Evolutionary conservation across 2,329 filamentous ascomycete genomes (phyloP), one percentile per base, ranked within the genome.

Genomic region (Sclerotinia sclerotiorum): DNA sequence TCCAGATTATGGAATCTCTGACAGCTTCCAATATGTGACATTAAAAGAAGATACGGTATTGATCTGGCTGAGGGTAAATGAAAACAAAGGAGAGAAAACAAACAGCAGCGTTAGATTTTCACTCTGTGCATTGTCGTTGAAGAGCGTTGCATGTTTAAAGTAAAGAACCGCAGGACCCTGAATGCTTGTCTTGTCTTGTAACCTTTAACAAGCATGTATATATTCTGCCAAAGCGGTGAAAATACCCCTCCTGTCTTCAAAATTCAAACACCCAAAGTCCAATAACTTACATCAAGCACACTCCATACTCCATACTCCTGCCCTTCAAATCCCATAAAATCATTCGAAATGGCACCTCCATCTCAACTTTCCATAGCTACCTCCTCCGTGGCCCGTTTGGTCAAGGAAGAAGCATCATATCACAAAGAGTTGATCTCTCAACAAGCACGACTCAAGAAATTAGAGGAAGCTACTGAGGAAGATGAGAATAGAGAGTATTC

Each of bases 401-500:
- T 97, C 73, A 97, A 97, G 80, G 95, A 99, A 80, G 92, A 97
- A 79, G 83, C 86, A 51, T 94, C 90, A 75, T 98, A 99, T 82
- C 90, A 94, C 83, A 90, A 90, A 77, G 95, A 99, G 79, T 85
- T 94, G 27, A 82, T 85, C 72, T 84, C 89, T 72, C 94, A 98
- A 78, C 84, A 91, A 74, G 84, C 85, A 70, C 87, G 90, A 68
- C 84, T 97, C 24, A 82, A 84, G 56, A 87, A 90, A 74, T 78
- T 87, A 44, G 78, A 82, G 54, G 79, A 76, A n/a, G 81, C 79
- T 35, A 79, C 80, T 4, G 81, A 85, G 65, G 84, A 86, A 11
- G 90, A 91, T 70, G 87, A 88, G 73, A 97, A 97, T 79, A 87
- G 86, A 62, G 88, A 91, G 73, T 97, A 87, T 76, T 84, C 88